Percentiles rank a stretch among this genome's conserved stretches.
phyloP scores from a whole-genome alignment of 2,329 filamentous ascomycete species.

The Epichloe gansuensis region DNA sequence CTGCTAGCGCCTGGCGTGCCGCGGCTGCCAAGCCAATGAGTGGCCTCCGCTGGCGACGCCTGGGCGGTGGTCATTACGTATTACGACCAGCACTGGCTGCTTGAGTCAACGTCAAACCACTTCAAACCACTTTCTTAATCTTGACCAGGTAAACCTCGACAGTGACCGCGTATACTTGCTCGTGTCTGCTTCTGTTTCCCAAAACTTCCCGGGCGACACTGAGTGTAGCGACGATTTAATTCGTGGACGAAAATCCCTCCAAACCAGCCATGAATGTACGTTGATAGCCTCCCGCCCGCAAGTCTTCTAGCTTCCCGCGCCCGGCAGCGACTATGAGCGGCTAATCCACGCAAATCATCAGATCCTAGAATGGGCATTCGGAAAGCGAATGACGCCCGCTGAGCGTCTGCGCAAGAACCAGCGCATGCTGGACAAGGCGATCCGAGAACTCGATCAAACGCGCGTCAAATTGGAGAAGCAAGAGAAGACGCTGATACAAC shows the following conservation, averaged over 20 bases:
- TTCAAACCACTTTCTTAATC: slow-evolving; percentile 1
- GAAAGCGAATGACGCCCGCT: slow-evolving; percentile 96
- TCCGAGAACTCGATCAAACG: slow-evolving; percentile 89
- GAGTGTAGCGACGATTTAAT: background rate
- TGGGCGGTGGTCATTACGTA: background rate
- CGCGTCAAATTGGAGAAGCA: slow-evolving; percentile 94
- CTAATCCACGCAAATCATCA: slow-evolving; percentile 24
- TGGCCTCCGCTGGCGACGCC: background rate
- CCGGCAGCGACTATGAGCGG: background rate
- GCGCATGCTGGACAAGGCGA: slow-evolving; percentile 90
- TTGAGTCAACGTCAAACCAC: background rate
- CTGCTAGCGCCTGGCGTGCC: background rate
- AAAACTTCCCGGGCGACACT: background rate
- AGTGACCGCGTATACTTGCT: background rate
- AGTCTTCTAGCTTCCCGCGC: background rate
- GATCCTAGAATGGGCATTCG: slow-evolving; percentile 98
- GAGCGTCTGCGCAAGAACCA: slow-evolving; percentile 89
- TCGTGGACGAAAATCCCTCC: background rate
- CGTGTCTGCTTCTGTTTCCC: background rate
- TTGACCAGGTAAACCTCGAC: slow-evolving; percentile 2
- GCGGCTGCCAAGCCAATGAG: slow-evolving; percentile 6
- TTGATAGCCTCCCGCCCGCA: slow-evolving; percentile 1
- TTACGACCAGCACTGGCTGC: background rate
- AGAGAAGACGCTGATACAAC: slow-evolving; percentile 89
- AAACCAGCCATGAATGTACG: slow-evolving; percentile 43